These are phyloP conservation scores for Allomyces javanicus DNA, from an alignment of 192 early-diverging fungal species.

Conservation along the genomic window DNA sequence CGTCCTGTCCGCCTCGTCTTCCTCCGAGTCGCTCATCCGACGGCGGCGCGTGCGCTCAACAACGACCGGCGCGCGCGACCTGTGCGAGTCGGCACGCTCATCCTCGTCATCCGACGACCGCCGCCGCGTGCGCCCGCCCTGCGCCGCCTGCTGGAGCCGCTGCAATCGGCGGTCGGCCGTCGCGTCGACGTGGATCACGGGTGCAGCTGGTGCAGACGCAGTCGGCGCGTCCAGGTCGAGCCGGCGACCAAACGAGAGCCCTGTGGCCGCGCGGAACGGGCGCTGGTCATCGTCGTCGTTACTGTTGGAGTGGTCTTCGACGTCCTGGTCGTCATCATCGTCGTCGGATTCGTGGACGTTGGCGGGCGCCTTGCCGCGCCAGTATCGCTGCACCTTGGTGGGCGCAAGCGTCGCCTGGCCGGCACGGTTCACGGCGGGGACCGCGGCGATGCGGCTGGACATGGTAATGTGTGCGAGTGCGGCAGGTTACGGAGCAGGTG, in stretches of 20 bases:
- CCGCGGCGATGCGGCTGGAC: no score
- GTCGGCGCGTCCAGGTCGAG: conserved; percentile 23
- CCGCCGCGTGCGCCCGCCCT: no score
- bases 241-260: conserved; percentile 19
- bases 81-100: background rate
- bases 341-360: conserved; percentile 27
- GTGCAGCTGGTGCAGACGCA: conserved; percentile 13
- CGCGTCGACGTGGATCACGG: conserved; percentile 7
- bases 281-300: conserved; percentile 3
- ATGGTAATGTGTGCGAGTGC: no score
- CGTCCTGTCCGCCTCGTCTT: background rate
- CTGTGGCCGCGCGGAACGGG: conserved; percentile 5
- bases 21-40: no score
- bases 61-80: no score
- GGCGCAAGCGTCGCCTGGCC: no score
- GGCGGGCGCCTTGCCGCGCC: conserved; percentile 34
- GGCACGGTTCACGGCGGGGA: no score
- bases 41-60: no score
- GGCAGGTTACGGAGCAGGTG: no score
- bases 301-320: conserved; percentile 4
- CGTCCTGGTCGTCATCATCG: conserved; percentile 26
- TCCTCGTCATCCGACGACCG: background rate
- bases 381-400: conserved; percentile 29
- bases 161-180: background rate
- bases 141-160: no score